Conservation (phyloP, 2,329 filamentous ascomycete species). For the Cladophialophora yegresii region DNA sequence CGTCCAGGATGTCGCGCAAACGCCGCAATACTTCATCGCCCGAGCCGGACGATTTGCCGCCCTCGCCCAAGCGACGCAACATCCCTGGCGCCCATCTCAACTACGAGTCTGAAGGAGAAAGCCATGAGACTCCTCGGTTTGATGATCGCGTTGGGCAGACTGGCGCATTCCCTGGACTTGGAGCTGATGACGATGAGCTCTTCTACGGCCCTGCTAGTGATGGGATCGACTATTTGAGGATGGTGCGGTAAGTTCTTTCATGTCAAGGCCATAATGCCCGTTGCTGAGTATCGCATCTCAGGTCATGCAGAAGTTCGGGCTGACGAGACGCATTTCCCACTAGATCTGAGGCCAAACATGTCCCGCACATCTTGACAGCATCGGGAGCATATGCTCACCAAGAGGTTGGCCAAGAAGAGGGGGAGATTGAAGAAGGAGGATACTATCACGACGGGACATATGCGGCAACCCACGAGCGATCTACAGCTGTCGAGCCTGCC, state of each 20-base stretch:
- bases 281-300: conserved; percentile 30
- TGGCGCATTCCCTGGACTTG: conserved; percentile 68
- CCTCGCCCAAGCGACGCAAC: conserved; percentile 25
- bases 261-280: neutral
- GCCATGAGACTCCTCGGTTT: conserved; percentile 49
- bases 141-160: conserved; percentile 71
- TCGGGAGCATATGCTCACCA: conserved; percentile 45
- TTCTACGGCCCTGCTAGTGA: conserved; percentile 69
- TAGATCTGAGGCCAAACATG: conserved; percentile 73
- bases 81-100: conserved; percentile 32
- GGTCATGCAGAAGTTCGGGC: conserved; percentile 9
- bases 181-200: conserved; percentile 55
- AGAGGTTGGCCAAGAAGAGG: conserved; percentile 1
- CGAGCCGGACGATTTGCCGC: conserved; percentile 26
- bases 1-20: conserved; percentile 38
- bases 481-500: conserved; percentile 41
- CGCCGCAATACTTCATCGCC: conserved; percentile 38
- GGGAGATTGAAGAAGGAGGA: conserved; percentile 44
- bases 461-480: conserved; percentile 58
- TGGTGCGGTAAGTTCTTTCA: conserved; percentile 63
- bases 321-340: conserved; percentile 5
- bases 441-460: conserved; percentile 80
- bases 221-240: conserved; percentile 69
- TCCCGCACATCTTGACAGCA: conserved; percentile 71
- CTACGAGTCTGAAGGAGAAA: conserved; percentile 36